A percentile compares a stretch with the other conserved stretches of the same genome.
Evolutionary conservation across 2,329 filamentous ascomycete genomes (phyloP).

Genomic region (Coniosporium uncinatum): DNA sequence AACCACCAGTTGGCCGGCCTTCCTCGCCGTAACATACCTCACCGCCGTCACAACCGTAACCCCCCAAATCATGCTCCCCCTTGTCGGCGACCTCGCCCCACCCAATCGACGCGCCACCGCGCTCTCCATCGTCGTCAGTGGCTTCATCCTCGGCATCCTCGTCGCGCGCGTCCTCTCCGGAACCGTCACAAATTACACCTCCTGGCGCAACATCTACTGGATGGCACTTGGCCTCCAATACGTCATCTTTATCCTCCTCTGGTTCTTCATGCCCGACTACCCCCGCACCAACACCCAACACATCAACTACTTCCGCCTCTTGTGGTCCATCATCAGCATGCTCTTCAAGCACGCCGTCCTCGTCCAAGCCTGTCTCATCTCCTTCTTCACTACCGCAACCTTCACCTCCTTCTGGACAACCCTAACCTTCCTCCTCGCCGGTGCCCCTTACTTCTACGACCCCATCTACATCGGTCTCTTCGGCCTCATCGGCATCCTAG

Average conservation of each 20-base stretch:
- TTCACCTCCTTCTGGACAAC: slow-evolving; percentile 72
- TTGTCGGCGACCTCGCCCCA: slow-evolving; percentile 75
- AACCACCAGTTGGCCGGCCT: slow-evolving; percentile 57
- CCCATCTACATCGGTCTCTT: slow-evolving; percentile 72
- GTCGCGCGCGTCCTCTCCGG: slow-evolving; percentile 72
- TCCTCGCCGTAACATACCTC: slow-evolving; percentile 46
- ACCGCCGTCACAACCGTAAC: slow-evolving; percentile 77
- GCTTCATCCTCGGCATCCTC: slow-evolving; percentile 69
- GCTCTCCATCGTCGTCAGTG: slow-evolving; percentile 70
- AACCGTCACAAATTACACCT: slow-evolving; percentile 65
- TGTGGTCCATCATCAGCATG: slow-evolving; percentile 60
- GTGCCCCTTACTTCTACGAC: slow-evolving; percentile 60
- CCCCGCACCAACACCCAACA: slow-evolving; percentile 64
- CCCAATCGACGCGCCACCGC: slow-evolving; percentile 60
- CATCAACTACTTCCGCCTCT: slow-evolving; percentile 58
- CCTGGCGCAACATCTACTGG: slow-evolving; percentile 79
- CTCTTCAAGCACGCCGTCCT: slow-evolving; percentile 61
- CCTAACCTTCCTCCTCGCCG: slow-evolving; percentile 71
- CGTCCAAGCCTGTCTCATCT: slow-evolving; percentile 62
- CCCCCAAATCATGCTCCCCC: slow-evolving; percentile 68
- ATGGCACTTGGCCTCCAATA: slow-evolving; percentile 67
- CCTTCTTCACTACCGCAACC: slow-evolving; percentile 53
- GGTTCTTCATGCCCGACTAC: slow-evolving; percentile 75
- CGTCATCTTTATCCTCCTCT: slow-evolving; percentile 58
- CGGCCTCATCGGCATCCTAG: slow-evolving; percentile 67